These are phyloP conservation scores for barley (Hordeum vulgare) DNA, from an alignment of 176 grass and related monocot species.

Conservation along the genomic window MorexV3_pseudomolecules_assembly NC_058524.1:388344688-388345187, in stretches of 20 bases:
- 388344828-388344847: conserved; percentile 39
- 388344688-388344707: conserved; percentile 81
- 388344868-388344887: conserved; percentile 66
- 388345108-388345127: too few relatives aligned
- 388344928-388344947: conserved; percentile 61
- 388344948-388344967: conserved; percentile 69
- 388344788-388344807: conserved; percentile 10
- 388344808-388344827: conserved; percentile 94
- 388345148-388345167: too few relatives aligned
- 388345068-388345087: too few relatives aligned
- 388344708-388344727: conserved; percentile 77
- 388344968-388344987: conserved; percentile 81
- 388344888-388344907: conserved; percentile 75
- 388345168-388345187: too few relatives aligned
- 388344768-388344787: conserved; percentile 23
- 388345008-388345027: background rate
- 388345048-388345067: conserved; percentile 14
- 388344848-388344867: conserved; percentile 26
- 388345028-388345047: background rate
- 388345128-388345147: too few relatives aligned
- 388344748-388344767: conserved; percentile 38
- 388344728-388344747: conserved; percentile 44
- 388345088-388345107: too few relatives aligned
- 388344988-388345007: conserved; percentile 85
- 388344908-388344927: conserved; percentile 95